Evolutionary conservation across 2,329 filamentous ascomycete species (phyloP).

Genomic region (Penicillium paneum): DNA sequence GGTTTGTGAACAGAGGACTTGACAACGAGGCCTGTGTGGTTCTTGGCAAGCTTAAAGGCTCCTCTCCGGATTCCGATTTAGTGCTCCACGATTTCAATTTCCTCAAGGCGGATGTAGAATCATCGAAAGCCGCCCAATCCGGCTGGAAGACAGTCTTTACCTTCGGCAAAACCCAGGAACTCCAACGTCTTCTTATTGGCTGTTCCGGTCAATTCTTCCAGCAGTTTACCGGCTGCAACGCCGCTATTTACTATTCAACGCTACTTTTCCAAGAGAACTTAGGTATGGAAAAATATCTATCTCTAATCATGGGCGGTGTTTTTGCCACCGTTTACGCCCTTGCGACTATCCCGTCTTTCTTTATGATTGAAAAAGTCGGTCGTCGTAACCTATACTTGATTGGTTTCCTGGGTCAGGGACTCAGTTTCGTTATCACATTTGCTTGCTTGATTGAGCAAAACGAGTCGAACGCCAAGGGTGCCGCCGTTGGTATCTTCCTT

Average conservation of each 20-base stretch:
- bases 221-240: slow-evolving; percentile 47
- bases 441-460: slow-evolving; percentile 30
- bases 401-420: slow-evolving; percentile 29
- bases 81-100: slow-evolving; percentile 32
- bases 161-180: slow-evolving; percentile 31
- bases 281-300: slow-evolving; percentile 17
- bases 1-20: slow-evolving; percentile 51
- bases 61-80: slow-evolving; percentile 33
- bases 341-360: slow-evolving; percentile 24
- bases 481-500: slow-evolving; percentile 60
- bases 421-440: slow-evolving; percentile 34
- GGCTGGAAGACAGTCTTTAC: slow-evolving; percentile 28
- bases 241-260: slow-evolving; percentile 45
- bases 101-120: slow-evolving; percentile 45
- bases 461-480: slow-evolving; percentile 30
- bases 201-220: slow-evolving; percentile 39
- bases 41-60: slow-evolving; percentile 46
- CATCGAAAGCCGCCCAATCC: slow-evolving; percentile 32
- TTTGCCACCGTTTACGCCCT: slow-evolving; percentile 29
- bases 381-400: slow-evolving; percentile 38
- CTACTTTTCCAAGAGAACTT: slow-evolving; percentile 46
- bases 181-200: slow-evolving; percentile 31
- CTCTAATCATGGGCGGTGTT: slow-evolving; percentile 28
- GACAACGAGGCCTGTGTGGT: slow-evolving; percentile 41
- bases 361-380: slow-evolving; percentile 39